A percentile compares a stretch with the other conserved stretches of the same genome.
These are phyloP conservation scores for Dillenia suffruticosa DNA, from an alignment of 164 flowering plant species.

Conservation along the genomic window DNA sequence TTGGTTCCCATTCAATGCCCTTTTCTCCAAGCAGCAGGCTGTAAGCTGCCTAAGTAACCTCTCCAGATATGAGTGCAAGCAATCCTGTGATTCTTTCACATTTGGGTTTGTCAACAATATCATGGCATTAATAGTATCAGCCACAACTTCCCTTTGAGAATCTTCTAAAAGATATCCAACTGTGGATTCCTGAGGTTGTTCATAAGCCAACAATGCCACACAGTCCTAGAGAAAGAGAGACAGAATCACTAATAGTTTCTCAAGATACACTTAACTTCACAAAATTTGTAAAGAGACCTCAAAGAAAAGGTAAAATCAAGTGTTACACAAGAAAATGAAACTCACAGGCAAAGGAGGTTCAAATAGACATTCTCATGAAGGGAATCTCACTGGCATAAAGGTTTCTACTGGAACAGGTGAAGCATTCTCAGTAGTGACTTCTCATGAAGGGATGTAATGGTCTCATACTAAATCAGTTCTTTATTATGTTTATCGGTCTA, in stretches of 20 bases:
- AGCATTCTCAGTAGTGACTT: no score
- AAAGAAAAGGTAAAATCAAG: no score
- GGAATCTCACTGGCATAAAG: no score
- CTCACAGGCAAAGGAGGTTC: no score
- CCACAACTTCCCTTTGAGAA: constrained; percentile 74
- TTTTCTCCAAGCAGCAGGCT: constrained; percentile 75
- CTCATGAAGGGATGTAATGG: no score
- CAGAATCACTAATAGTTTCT: background rate
- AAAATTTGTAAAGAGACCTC: no score
- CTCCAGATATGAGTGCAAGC: constrained; percentile 74
- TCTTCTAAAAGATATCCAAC: constrained; percentile 74
- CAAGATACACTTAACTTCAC: no score
- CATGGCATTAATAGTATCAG: constrained; percentile 83
- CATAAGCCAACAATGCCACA: constrained; percentile 84
- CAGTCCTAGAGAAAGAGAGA: constrained; percentile 55
- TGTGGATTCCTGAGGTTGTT: constrained; percentile 60
- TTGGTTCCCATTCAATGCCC: constrained; percentile 72
- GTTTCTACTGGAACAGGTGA: no score
- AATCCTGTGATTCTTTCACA: constrained; percentile 39
- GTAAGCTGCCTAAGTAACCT: constrained; percentile 74
- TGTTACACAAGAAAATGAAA: no score
- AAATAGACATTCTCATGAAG: no score
- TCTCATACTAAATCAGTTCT: no score
- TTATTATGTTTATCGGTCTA: no score
- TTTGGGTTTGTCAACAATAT: constrained; percentile 67